Evolutionary conservation across 352 stramenopile genomes (phyloP).

Genomic region (Phytophthora tubulina): DNA sequence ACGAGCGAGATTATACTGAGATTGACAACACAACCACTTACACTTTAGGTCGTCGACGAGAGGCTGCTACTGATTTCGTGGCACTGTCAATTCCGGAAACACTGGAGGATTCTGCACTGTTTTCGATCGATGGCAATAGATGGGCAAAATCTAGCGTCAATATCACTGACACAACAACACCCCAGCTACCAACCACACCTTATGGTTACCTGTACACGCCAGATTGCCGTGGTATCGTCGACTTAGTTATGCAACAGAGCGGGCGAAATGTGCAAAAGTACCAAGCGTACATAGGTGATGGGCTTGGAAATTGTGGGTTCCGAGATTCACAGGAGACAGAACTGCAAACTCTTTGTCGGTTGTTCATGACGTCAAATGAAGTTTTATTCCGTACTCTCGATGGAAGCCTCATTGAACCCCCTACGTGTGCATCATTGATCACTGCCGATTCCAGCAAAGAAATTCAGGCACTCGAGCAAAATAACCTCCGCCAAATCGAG

Average conservation of each 20-base stretch:
- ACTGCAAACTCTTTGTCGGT: constrained; percentile 30
- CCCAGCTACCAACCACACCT: constrained; percentile 26
- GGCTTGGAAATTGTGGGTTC: constrained; percentile 37
- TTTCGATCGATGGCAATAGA: constrained; percentile 36
- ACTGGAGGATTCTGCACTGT: constrained; percentile 23
- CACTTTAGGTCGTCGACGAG: constrained; percentile 31
- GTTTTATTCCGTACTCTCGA: constrained; percentile 23
- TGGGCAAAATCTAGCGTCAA: constrained; percentile 37
- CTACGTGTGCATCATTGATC: constrained; percentile 21
- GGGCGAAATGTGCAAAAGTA: neutral
- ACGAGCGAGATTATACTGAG: constrained; percentile 31
- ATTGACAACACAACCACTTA: constrained; percentile 50
- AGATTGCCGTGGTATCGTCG: constrained; percentile 38
- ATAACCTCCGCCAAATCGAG: constrained; percentile 41
- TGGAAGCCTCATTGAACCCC: constrained; percentile 13
- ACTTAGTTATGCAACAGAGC: constrained; percentile 23
- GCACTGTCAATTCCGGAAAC: constrained; percentile 31
- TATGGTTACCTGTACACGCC: constrained; percentile 51
- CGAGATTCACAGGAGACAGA: constrained; percentile 48
- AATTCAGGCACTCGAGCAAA: constrained; percentile 5
- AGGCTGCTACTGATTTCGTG: constrained; percentile 19
- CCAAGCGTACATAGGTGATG: constrained; percentile 7
- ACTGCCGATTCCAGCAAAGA: constrained; percentile 4
- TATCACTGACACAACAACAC: neutral
- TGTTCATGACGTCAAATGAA: constrained; percentile 2